phyloP scores from a whole-genome alignment of 257 asterid species.

The Schizonepeta tenuifolia region DNA sequence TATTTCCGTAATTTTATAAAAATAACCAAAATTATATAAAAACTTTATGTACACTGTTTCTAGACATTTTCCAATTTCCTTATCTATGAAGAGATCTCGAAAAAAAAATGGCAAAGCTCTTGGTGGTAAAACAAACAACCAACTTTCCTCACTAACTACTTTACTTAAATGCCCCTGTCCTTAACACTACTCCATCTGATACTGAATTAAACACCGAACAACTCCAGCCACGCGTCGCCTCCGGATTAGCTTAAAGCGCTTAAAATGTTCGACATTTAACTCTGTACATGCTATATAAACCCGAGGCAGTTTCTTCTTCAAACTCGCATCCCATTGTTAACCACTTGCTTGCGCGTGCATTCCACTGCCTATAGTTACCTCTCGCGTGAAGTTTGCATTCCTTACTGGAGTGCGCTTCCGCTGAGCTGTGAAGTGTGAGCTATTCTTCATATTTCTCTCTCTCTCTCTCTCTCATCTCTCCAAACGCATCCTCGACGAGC shows the following conservation, averaged over 20 bases:
- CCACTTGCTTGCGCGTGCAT: conserved; percentile 23
- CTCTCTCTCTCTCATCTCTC: conserved; percentile 19
- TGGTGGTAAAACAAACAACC: conserved; percentile 28
- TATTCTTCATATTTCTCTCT: not conserved
- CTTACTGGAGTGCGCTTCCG: conserved; percentile 51
- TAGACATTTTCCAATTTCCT: conserved; percentile 12
- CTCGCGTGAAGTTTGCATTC: conserved; percentile 50
- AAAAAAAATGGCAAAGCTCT: not conserved
- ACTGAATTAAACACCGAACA: conserved; percentile 21
- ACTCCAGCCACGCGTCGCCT: conserved; percentile 40
- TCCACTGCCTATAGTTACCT: conserved; percentile 18
- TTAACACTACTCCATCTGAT: not conserved
- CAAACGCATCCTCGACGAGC: conserved; percentile 11
- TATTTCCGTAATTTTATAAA: not conserved
- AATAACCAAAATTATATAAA: not conserved
- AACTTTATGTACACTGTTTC: not conserved
- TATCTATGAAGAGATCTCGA: not conserved
- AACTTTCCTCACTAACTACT: conserved; percentile 9
- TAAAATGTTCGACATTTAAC: conserved; percentile 37
- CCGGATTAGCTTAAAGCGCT: not conserved
- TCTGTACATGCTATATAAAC: conserved; percentile 41
- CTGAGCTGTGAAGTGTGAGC: conserved; percentile 34
- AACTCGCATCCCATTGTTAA: conserved; percentile 30
- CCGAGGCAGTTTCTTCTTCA: conserved; percentile 20
- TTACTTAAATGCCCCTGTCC: not conserved